Evolutionary conservation across 2,329 filamentous ascomycete genomes (phyloP).

Genomic region (Aspergillus alliaceus): DNA sequence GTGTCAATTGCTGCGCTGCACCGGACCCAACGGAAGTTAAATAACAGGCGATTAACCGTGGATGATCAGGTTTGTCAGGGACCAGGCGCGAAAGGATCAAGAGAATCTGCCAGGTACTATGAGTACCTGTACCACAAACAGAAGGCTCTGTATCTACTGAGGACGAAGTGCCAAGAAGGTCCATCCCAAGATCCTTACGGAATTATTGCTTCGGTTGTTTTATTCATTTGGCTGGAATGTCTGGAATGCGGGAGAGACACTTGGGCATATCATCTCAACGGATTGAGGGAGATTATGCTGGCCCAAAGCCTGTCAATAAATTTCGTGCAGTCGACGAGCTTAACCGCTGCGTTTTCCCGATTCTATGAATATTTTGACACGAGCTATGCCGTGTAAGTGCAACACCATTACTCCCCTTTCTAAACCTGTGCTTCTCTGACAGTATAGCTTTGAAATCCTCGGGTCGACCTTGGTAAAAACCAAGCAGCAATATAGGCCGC

Average conservation of each 20-base stretch:
- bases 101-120: neutral
- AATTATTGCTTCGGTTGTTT: slow-evolving; percentile 10
- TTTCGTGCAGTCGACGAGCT: neutral
- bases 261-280: slow-evolving; percentile 14
- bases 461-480: neutral
- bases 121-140: neutral
- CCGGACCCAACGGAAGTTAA: slow-evolving; percentile 7
- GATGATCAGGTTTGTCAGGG: neutral
- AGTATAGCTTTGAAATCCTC: neutral
- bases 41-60: neutral
- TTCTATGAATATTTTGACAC: neutral
- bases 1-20: slow-evolving; percentile 14
- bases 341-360: neutral
- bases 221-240: slow-evolving; percentile 12
- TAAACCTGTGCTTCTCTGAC: neutral
- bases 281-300: slow-evolving; percentile 7
- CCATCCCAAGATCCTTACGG: neutral
- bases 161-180: neutral
- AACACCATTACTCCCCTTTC: no score
- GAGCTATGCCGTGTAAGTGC: neutral
- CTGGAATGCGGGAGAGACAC: slow-evolving; percentile 14
- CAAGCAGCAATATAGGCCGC: neutral
- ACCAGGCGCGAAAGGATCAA: neutral
- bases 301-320: neutral
- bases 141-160: neutral